Conservation (phyloP, 129 eudicot genomes). For the Arctium minus region DNA sequence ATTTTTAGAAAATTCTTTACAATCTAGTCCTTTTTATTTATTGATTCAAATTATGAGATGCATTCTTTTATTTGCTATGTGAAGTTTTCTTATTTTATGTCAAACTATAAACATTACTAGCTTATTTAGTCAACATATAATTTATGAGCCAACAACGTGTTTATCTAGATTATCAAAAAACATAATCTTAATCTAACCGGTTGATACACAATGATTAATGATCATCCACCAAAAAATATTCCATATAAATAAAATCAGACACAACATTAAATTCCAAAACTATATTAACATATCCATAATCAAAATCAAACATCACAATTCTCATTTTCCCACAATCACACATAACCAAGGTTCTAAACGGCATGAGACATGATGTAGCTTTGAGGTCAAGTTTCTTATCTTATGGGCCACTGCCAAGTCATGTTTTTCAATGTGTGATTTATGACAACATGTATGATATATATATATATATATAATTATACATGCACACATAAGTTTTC, state of each 20-base stretch:
- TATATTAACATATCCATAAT: neutral
- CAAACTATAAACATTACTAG: neutral
- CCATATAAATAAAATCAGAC: neutral
- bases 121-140: neutral
- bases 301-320: neutral
- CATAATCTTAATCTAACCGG: no score
- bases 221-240: neutral
- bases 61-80: neutral
- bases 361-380: no score
- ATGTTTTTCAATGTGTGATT: no score
- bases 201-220: neutral
- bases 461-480: no score
- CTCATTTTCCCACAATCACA: neutral
- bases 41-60: neutral
- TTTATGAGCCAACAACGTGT: no score
- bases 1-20: neutral
- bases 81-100: neutral
- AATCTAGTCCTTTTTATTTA: neutral
- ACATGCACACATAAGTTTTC: no score
- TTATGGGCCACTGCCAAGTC: no score
- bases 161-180: no score
- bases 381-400: no score
- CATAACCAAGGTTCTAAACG: neutral
- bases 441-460: no score
- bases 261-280: neutral